These are phyloP conservation scores for Lentinula sp. DNA, from an alignment of 768 basidiomycete species.

Conservation along the genomic window DNA sequence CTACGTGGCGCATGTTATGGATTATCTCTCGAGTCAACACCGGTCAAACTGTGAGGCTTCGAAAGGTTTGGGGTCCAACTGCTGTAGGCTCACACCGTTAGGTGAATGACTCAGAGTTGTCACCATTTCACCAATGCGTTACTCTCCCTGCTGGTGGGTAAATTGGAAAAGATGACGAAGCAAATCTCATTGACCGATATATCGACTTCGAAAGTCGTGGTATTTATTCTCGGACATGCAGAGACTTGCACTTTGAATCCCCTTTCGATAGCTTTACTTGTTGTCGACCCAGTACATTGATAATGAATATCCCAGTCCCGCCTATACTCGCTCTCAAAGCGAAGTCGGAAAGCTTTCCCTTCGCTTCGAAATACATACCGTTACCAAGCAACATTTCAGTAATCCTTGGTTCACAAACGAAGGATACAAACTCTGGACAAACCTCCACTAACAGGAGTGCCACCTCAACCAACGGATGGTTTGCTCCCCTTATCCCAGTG, in stretches of 20 bases:
- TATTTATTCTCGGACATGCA: neutral
- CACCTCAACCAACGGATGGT: slow-evolving; percentile 33
- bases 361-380: slow-evolving; percentile 24
- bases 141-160: too few species aligned
- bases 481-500: slow-evolving; percentile 22
- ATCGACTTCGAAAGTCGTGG: neutral
- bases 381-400: slow-evolving; percentile 22
- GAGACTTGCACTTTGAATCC: neutral
- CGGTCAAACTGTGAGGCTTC: neutral
- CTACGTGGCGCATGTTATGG: neutral
- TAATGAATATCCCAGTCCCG: neutral
- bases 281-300: neutral
- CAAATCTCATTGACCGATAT: neutral
- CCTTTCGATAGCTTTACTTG: neutral
- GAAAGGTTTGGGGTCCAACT: neutral
- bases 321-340: slow-evolving; percentile 4
- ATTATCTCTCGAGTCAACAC: neutral
- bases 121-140: too few species aligned
- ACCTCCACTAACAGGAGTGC: slow-evolving; percentile 15
- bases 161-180: neutral
- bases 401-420: slow-evolving; percentile 23
- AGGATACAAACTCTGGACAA: slow-evolving; percentile 7
- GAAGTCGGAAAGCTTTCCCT: neutral
- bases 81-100: too few species aligned
- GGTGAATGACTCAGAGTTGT: too few species aligned